Conservation (phyloP, 2,329 filamentous ascomycete species). For the Trichoderma breve region DNA sequence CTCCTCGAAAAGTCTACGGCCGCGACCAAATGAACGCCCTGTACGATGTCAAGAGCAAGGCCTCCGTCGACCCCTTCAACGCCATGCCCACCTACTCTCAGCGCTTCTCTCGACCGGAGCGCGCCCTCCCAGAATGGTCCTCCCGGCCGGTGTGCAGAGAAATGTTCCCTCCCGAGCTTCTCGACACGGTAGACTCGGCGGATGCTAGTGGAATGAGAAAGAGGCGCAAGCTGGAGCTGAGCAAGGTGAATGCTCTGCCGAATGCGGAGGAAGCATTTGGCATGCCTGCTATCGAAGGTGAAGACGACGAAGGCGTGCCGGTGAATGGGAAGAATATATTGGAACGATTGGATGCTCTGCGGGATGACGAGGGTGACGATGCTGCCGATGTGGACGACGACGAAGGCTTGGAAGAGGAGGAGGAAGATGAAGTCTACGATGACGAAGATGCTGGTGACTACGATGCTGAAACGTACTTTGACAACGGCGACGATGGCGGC, state of each 20-base stretch:
- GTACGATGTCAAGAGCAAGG: constrained; percentile 54
- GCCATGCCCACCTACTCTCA: constrained; percentile 58
- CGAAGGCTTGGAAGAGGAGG: constrained; percentile 46
- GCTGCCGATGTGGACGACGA: constrained; percentile 50
- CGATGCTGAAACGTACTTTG: constrained; percentile 60
- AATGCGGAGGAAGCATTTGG: constrained; percentile 53
- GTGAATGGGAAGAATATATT: constrained; percentile 39
- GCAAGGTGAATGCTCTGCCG: constrained; percentile 46
- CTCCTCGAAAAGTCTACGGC: constrained; percentile 47
- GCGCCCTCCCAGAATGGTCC: constrained; percentile 54
- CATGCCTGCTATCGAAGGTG: constrained; percentile 31
- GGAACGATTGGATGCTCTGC: constrained; percentile 45
- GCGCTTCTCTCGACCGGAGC: constrained; percentile 50
- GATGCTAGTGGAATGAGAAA: constrained; percentile 36
- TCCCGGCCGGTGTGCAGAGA: constrained; percentile 50
- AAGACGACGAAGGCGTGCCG: constrained; percentile 33
- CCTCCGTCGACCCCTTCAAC: constrained; percentile 57
- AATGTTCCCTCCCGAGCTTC: constrained; percentile 57
- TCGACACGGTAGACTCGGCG: constrained; percentile 49
- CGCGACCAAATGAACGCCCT: constrained; percentile 58
- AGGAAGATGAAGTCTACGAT: constrained; percentile 51
- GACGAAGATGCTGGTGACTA: constrained; percentile 62
- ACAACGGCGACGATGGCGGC: constrained; percentile 55
- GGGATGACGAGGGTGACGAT: constrained; percentile 52
- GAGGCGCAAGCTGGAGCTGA: constrained; percentile 48